Evolutionary conservation across 164 flowering plant genomes (phyloP).

Genomic region (Echeveria elegans): DNA sequence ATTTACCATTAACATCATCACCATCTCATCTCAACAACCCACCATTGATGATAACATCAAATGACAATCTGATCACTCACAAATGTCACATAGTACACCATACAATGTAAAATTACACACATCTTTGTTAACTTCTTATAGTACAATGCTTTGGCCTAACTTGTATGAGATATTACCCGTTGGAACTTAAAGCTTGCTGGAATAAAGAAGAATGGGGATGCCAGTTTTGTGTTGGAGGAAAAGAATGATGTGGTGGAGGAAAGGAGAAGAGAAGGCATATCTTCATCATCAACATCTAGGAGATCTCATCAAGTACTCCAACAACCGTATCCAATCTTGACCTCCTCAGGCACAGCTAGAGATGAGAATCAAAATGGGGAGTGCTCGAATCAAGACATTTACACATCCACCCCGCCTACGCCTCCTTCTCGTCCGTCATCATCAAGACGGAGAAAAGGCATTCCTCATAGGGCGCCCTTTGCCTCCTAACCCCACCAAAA

Average conservation of each 20-base stretch:
- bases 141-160: background rate
- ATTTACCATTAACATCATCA: slow-evolving; percentile 10
- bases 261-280: slow-evolving; percentile 32
- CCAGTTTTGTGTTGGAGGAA: slow-evolving; percentile 43
- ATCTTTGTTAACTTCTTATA: background rate
- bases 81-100: no score
- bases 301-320: slow-evolving; percentile 1
- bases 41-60: background rate
- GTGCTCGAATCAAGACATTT: slow-evolving; percentile 14
- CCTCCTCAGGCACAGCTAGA: background rate
- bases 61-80: background rate
- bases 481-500: slow-evolving; percentile 22
- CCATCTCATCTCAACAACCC: slow-evolving; percentile 1
- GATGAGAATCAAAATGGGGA: slow-evolving; percentile 18
- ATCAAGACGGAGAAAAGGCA: slow-evolving; percentile 33
- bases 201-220: slow-evolving; percentile 62
- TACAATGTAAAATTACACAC: no score
- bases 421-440: slow-evolving; percentile 44
- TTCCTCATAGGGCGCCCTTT: slow-evolving; percentile 54
- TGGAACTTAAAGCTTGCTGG: slow-evolving; percentile 44
- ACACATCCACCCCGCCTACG: slow-evolving; percentile 41
- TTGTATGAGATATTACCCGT: slow-evolving; percentile 4
- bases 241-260: slow-evolving; percentile 19
- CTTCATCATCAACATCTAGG: slow-evolving; percentile 14
- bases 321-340: background rate